phyloP scores from a whole-genome alignment of 176 grass and related monocot species.

The Oryza officinalis region DNA sequence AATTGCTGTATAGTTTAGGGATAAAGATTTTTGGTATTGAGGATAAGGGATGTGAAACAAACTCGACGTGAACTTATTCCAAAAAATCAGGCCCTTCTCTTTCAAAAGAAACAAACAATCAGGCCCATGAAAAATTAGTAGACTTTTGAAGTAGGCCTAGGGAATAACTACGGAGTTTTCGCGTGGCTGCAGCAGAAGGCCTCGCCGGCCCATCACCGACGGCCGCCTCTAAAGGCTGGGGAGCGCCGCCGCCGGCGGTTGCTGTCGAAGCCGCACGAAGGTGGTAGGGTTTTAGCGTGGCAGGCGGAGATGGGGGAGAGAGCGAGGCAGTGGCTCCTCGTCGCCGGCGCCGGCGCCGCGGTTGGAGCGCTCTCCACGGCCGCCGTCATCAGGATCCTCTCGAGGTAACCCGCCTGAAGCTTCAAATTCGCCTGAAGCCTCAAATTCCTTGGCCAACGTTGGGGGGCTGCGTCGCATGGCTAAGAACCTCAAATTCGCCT shows the following conservation, averaged over 20 bases:
- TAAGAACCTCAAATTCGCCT: not conserved
- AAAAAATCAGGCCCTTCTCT: no score
- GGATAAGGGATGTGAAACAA: no score
- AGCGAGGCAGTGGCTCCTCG: conserved; percentile 62
- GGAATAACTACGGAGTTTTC: no score
- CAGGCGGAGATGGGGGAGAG: conserved; percentile 47
- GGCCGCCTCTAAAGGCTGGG: not conserved
- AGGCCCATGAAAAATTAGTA: no score
- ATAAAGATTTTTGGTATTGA: no score
- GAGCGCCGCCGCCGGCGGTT: no score
- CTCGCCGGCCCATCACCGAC: not conserved
- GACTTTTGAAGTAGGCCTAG: no score
- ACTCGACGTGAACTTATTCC: no score
- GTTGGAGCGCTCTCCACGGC: conserved; percentile 59
- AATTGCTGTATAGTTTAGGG: no score
- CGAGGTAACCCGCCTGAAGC: conserved; percentile 42
- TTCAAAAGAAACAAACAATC: no score
- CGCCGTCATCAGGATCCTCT: conserved; percentile 42
- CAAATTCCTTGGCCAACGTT: no score
- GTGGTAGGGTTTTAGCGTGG: conserved; percentile 36
- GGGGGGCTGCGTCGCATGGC: not conserved
- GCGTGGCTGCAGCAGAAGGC: not conserved
- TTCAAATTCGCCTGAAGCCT: not conserved
- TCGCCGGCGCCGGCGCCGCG: conserved; percentile 47
- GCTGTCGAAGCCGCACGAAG: not conserved